Percentiles rank a stretch among this genome's conserved stretches.
phyloP scores from a whole-genome alignment of 83 land plant species.

The Diphasiastrum complanatum region DNA sequence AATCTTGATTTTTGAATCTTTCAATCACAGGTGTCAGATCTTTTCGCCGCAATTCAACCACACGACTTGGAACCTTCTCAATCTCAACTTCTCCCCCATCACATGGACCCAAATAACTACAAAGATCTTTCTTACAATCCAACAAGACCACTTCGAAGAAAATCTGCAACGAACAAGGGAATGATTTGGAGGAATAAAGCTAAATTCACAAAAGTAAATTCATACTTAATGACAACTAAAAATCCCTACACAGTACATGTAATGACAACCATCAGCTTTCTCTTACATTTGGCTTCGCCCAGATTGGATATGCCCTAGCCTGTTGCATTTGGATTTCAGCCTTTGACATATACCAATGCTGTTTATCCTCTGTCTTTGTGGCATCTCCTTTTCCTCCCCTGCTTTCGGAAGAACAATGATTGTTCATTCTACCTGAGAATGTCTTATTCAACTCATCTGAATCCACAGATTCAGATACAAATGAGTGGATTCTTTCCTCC shows the following conservation, averaged over 20 bases:
- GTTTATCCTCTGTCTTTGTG: constrained; percentile 51
- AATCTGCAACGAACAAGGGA: constrained; percentile 14
- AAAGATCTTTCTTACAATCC: constrained; percentile 29
- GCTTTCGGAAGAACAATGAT: not conserved
- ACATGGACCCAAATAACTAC: constrained; percentile 9
- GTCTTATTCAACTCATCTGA: constrained; percentile 13
- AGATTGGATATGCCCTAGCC: constrained; percentile 43
- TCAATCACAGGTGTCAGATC: constrained; percentile 73
- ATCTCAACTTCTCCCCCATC: constrained; percentile 63
- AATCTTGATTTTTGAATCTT: constrained; percentile 41
- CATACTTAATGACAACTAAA: not conserved
- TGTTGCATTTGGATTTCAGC: constrained; percentile 86
- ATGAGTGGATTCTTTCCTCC: constrained; percentile 53
- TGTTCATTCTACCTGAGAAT: not conserved
- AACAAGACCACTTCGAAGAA: constrained; percentile 51
- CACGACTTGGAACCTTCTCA: constrained; percentile 51
- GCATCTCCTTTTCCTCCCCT: constrained; percentile 27
- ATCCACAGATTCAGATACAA: constrained; percentile 31
- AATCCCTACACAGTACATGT: not conserved
- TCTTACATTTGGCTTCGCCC: constrained; percentile 77
- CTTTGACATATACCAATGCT: constrained; percentile 74
- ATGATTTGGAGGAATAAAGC: not conserved
- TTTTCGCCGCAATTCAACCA: constrained; percentile 51
- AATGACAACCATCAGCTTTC: not conserved
- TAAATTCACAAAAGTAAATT: not conserved